Percentiles rank a stretch among this genome's conserved stretches.
Evolutionary conservation across 495 filamentous ascomycete species (phyloP).

Genomic region (Penicillium bialowiezense): DNA sequence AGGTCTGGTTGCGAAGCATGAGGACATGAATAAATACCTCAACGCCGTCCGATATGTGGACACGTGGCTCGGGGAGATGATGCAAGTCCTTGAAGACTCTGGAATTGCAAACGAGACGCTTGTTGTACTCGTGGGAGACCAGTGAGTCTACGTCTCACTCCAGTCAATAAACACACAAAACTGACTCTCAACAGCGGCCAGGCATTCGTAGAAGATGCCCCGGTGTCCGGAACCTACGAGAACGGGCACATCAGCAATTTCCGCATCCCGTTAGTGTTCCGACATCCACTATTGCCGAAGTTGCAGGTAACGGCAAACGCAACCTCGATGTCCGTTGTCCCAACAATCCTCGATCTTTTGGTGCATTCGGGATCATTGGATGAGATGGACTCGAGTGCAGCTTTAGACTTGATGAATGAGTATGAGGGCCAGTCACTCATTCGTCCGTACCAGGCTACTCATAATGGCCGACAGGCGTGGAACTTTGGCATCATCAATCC

Average conservation of each 20-base stretch:
- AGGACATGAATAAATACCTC: constrained; percentile 36
- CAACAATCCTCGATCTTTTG: constrained; percentile 44
- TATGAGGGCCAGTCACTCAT: constrained; percentile 47
- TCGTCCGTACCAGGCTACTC: constrained; percentile 32
- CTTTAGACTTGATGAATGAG: constrained; percentile 25
- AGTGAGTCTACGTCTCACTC: constrained; percentile 25
- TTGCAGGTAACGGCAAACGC: constrained; percentile 32
- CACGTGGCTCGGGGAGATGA: constrained; percentile 36
- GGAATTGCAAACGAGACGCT: constrained; percentile 44
- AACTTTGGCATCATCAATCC: constrained; percentile 48
- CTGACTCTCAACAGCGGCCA: constrained; percentile 25
- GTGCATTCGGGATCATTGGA: constrained; percentile 38
- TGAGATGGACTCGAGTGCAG: constrained; percentile 16
- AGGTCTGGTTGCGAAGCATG: constrained; percentile 12
- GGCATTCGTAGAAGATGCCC: constrained; percentile 36
- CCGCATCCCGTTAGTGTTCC: constrained; percentile 39
- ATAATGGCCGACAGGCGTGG: constrained; percentile 36
- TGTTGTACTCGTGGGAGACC: constrained; percentile 45
- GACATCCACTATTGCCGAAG: constrained; percentile 36
- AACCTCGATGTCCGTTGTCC: constrained; percentile 37
- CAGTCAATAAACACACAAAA: neutral
- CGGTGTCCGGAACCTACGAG: constrained; percentile 39
- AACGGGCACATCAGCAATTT: constrained; percentile 40
- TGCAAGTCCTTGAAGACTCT: constrained; percentile 37
- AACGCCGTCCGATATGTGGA: constrained; percentile 43